Percentiles rank a stretch among this genome's conserved stretches.
Conservation (phyloP, 805 yeast genomes). For the Kurtzmaniella fragi region DNA sequence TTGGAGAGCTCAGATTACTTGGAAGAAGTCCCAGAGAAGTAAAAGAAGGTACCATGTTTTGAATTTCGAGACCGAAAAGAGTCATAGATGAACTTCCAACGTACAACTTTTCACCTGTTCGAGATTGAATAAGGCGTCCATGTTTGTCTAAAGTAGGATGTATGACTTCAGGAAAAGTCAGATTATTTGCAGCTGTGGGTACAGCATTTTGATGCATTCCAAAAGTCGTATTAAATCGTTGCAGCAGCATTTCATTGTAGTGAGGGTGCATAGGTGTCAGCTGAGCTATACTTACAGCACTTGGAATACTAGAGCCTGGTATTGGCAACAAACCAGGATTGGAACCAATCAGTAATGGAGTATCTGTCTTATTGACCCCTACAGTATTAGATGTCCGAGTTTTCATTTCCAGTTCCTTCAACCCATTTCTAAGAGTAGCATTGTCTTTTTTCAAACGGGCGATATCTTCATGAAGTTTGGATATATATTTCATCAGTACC, state of each 20-base stretch:
- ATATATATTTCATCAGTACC: slow-evolving; percentile 65
- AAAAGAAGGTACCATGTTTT: slow-evolving; percentile 48
- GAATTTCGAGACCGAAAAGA: slow-evolving; percentile 71
- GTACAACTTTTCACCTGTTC: slow-evolving; percentile 71
- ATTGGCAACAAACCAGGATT: not conserved
- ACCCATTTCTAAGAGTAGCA: slow-evolving; percentile 45
- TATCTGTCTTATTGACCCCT: not conserved
- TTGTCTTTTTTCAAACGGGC: slow-evolving; percentile 63
- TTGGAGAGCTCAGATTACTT: slow-evolving; percentile 7
- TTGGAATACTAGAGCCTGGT: not conserved
- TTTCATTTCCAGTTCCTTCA: slow-evolving; percentile 24
- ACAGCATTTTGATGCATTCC: slow-evolving; percentile 9
- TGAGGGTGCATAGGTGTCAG: not conserved
- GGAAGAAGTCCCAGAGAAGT: slow-evolving; percentile 12
- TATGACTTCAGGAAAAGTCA: slow-evolving; percentile 43
- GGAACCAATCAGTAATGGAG: too few species aligned
- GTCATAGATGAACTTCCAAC: slow-evolving; percentile 86
- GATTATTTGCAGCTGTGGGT: slow-evolving; percentile 4
- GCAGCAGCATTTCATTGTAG: not conserved
- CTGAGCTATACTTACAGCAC: not conserved
- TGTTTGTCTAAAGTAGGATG: slow-evolving; percentile 69
- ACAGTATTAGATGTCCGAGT: not conserved
- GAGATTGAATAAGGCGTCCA: slow-evolving; percentile 66
- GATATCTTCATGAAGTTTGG: slow-evolving; percentile 63
- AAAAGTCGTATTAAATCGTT: slow-evolving; percentile 2